Percentiles rank a stretch among this genome's conserved stretches.
These are phyloP conservation scores for Chrysanthemum makinoi DNA, from an alignment of 129 eudicot genomes.

Conservation along the genomic window DNA sequence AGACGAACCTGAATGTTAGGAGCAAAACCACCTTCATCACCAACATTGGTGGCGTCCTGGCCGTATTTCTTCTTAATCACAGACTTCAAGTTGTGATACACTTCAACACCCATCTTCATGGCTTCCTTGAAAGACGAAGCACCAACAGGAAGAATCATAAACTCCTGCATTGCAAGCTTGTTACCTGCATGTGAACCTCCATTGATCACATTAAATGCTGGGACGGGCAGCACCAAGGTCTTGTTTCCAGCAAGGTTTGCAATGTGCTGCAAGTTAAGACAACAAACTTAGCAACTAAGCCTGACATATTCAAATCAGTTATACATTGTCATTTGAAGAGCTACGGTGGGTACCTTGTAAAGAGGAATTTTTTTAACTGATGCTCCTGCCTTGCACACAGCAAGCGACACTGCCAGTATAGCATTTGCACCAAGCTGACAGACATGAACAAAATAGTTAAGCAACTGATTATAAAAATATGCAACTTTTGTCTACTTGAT, in stretches of 20 bases:
- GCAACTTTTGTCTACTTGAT: not conserved
- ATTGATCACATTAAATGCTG: constrained; percentile 44
- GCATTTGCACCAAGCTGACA: constrained; percentile 53
- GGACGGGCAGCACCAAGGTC: constrained; percentile 46
- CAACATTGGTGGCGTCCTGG: constrained; percentile 61
- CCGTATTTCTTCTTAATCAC: constrained; percentile 61
- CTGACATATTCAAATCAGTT: too few relatives aligned
- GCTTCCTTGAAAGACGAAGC: constrained; percentile 50
- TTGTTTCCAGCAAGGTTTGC: constrained; percentile 50
- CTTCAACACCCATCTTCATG: constrained; percentile 53
- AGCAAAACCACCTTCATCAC: constrained; percentile 72
- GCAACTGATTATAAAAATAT: not conserved
- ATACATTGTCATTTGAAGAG: not conserved
- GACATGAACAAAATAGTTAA: not conserved
- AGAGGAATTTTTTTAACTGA: constrained; percentile 42
- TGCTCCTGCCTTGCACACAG: constrained; percentile 47
- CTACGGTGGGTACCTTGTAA: constrained; percentile 19
- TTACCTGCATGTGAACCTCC: constrained; percentile 53
- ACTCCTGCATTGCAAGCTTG: constrained; percentile 52
- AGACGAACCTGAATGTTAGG: constrained; percentile 49
- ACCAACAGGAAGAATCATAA: constrained; percentile 47
- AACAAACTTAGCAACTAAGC: not conserved
- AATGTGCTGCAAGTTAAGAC: constrained; percentile 33
- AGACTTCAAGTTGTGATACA: constrained; percentile 48
- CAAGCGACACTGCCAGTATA: constrained; percentile 45